Base-by-base conservation (phyloP, 352 stramenopile species). In the Phytophthora palmivora region DNA sequence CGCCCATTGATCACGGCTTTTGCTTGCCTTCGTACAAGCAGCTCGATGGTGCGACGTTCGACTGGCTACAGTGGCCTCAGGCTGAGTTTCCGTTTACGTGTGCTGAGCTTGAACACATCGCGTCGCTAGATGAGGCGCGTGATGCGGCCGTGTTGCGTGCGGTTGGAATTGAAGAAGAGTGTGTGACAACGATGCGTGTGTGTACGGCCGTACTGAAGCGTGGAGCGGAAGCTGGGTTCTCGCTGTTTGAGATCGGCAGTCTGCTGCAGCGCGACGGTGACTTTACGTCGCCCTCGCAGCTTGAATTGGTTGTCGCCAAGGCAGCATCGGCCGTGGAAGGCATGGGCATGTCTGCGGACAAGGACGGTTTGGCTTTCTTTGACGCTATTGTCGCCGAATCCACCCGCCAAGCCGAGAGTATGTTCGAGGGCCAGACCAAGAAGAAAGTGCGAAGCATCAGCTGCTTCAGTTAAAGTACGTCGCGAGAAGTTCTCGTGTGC, bases 381-480 rank as follows among this genome's bases (percentile, higher is more conserved):
- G 74, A 90, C 49, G 76, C 70, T 9, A 64, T 95, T 26, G 83
- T 94, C 42, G 69, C 66, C 2, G 74, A 87, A 42, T 74, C 84
- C 10, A 58, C 64, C 41, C 39, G 63, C 21, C 73, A 74, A 11
- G 43, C 75, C 16, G 56, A 72, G 14, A 66, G 26, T 24, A 65
- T 94, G 82, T 84, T 92, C 43, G 72, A 75, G 10, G 67, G 82
- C 18, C 65, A 85, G 55, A 87, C 82, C 9, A 92, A 92, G 78
- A 91, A 90, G 62, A 95, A 94, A 72, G 87, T 93, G 45, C 84
- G 87, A 62, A 95, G 87, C 69, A 94, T 95, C 50, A 95, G 87
- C 62, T 92, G 82, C 70, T 92, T 95, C 70, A 91, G 74, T 60
- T 93, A 76, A 80, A 58, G 6, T 51, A 39, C 26, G 51, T 37